Evolutionary conservation across 495 filamentous ascomycete species (phyloP), one percentile per base, ranked within the genome.

Genomic region (Aspergillus haitiensis): DNA sequence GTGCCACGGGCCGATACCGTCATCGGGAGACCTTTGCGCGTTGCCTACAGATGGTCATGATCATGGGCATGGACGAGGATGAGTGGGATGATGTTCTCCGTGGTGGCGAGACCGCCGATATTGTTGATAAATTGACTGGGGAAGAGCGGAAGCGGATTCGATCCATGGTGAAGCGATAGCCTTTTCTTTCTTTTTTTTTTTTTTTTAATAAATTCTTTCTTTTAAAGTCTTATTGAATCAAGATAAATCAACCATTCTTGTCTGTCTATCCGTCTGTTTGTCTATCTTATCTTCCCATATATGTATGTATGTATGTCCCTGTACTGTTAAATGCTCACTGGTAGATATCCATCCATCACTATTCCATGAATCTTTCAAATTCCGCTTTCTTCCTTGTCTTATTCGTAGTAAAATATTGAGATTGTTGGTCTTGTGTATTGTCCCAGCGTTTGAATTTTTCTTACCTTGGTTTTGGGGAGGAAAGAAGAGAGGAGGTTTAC

Each of bases 41-140:
- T 60, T 90, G 90, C 56, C 80, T 84, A 61, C 93, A 98, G 80
- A 89, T 98, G 61, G 85, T 87, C 49, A 82, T 97, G 74, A 83
- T 96, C 5, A 90, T 96, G 67, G 93, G 93, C 60, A 96, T 97
- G 92, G 94, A 98, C 70, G 92, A 95, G 15, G 94, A 98, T 57
- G 95, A 98, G 73, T 97, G 93, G 91, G 91, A 92, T 51, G 93
- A 93, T 71, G 69, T 89, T 16, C 33, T 77, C 21, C 54, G 57
- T n/a, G 71, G 73, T 44, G 75, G 70, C 2, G 74, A 78, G 54
- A 77, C 75, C 13, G 72, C 68, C 6, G 74, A 74, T 39, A 75
- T 77, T 7, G 75, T 75, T 35, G 75, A 75, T 42, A 81, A 76
- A 61, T 65, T 91, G 55, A 80, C 81, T 67, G 67, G 59, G n/a